These are phyloP conservation scores for Westerdykella sp. DNA, from an alignment of 2,329 filamentous ascomycete genomes.

Conservation along the genomic window DNA sequence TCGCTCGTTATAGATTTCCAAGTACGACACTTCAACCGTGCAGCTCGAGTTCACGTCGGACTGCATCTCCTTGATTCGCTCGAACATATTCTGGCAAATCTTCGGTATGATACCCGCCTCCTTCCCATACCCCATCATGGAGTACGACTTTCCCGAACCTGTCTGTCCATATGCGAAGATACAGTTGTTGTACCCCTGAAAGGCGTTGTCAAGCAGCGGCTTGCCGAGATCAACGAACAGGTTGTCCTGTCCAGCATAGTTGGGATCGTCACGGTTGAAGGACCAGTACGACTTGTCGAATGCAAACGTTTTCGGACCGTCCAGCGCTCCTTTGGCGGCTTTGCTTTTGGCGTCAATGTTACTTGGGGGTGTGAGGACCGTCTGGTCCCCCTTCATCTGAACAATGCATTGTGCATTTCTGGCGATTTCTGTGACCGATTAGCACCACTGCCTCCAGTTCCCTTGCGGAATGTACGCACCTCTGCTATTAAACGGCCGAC, in stretches of 20 bases:
- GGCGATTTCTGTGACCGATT: conserved; percentile 65
- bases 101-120: conserved; percentile 93
- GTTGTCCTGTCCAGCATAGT: conserved; percentile 85
- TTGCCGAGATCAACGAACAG: conserved; percentile 82
- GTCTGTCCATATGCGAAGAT: conserved; percentile 99
- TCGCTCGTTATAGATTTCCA: conserved; percentile 98
- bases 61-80: conserved; percentile 65
- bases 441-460: conserved; percentile 4
- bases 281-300: conserved; percentile 99
- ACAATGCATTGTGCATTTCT: conserved; percentile 93
- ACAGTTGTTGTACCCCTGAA: conserved; percentile 98
- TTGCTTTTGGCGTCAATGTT: conserved; percentile 55
- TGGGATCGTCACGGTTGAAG: conserved; percentile 72
- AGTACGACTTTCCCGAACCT: conserved; percentile 97
- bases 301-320: conserved; percentile 77
- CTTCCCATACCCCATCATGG: conserved; percentile 99
- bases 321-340: conserved; percentile 56
- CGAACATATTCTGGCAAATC: conserved; percentile 98
- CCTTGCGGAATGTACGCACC: conserved; percentile 47
- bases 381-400: conserved; percentile 91
- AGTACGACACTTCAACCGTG: conserved; percentile 95
- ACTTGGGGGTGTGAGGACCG: conserved; percentile 69
- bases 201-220: conserved; percentile 93
- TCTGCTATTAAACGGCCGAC: conserved; percentile 91
- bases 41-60: conserved; percentile 74